Conservation (phyloP, 495 filamentous ascomycete genomes). For the Chaetomium fimeti region DNA sequence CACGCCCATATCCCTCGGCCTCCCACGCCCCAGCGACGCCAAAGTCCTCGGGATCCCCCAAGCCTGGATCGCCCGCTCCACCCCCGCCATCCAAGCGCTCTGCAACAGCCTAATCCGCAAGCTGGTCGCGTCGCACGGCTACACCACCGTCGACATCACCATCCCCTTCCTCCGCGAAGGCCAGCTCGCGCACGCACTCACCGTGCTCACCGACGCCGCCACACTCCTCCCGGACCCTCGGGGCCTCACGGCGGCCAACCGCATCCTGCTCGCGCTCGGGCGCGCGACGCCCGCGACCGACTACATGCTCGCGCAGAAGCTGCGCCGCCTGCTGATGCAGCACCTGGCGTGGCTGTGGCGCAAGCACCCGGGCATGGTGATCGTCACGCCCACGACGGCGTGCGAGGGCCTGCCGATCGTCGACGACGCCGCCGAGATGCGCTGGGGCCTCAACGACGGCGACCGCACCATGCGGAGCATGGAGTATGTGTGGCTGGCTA, state of each 20-base stretch:
- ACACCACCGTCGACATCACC: constrained; percentile 62
- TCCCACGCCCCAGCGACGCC: constrained; percentile 17
- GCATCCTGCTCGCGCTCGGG: constrained; percentile 66
- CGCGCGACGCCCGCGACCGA: constrained; percentile 62
- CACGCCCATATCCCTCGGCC: constrained; percentile 14
- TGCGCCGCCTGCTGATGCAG: constrained; percentile 73
- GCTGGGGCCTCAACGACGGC: constrained; percentile 67
- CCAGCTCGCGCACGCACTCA: constrained; percentile 73
- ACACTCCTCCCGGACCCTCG: constrained; percentile 35
- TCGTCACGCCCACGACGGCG: constrained; percentile 73
- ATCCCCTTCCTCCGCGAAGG: constrained; percentile 74
- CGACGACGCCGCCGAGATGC: constrained; percentile 49
- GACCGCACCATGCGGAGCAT: constrained; percentile 70
- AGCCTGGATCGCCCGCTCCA: constrained; percentile 68
- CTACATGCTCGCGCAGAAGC: constrained; percentile 71
- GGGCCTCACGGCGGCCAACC: constrained; percentile 63
- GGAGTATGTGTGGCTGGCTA: constrained; percentile 83
- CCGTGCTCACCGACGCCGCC: constrained; percentile 71
- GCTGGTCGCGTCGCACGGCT: constrained; percentile 56
- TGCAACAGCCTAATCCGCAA: constrained; percentile 59
- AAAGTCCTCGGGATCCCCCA: constrained; percentile 64
- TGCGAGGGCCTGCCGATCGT: constrained; percentile 66
- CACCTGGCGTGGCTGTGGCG: constrained; percentile 71
- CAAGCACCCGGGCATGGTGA: constrained; percentile 68
- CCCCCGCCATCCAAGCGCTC: constrained; percentile 57